Evolutionary conservation across 805 yeast species (phyloP), one percentile per base, ranked within the genome.

Genomic region (Cyberlindnera euphorbiiphila): DNA sequence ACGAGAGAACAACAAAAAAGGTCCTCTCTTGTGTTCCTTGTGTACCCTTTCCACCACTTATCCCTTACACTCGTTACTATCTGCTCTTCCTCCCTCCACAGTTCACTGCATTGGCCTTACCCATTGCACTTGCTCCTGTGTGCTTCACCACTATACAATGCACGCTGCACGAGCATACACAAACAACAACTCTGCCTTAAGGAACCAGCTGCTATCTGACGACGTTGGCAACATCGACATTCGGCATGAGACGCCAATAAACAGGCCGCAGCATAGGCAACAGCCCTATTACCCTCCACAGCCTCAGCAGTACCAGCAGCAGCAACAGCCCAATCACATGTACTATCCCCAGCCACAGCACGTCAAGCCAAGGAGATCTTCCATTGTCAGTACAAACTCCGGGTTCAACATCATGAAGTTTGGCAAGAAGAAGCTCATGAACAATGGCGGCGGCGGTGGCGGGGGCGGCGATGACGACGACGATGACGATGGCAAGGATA

Each of bases 191-290:
- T 21, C 45, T 3, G 18, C 49, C 5, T 37, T 62, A 39, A 47
- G 71, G 42, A 64, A 56, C 37, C 65, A 64, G 42, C 53, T 67
- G 13, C 43, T 71, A 20, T 62, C 58, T 22, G 54, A 46, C 32
- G 67, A 66, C 18, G 51, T 65, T 9, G 77, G 74, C 0, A 59
- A 51, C 42, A 71, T 74, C 21, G 76, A 72, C 42, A 57, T 73
- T 11, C 43, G 65, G 12, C 47, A 67, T 12, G 77, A 73, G 45
- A 53, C 53, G 0, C 72, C 72, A 4, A 39, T 62, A 7, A 50
- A 48, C 31, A 20, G 28, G 17, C 34, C 23, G 20, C 25, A 38
- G 16, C 33, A 43, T 11, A 43, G 28, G 16, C 47, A 32, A 18
- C 47, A 32, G 21, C 29, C 21, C 11, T 19, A 29, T 13, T 15